phyloP scores from a whole-genome alignment of 2,329 filamentous ascomycete species.

The Apiospora saccharicola region DNA sequence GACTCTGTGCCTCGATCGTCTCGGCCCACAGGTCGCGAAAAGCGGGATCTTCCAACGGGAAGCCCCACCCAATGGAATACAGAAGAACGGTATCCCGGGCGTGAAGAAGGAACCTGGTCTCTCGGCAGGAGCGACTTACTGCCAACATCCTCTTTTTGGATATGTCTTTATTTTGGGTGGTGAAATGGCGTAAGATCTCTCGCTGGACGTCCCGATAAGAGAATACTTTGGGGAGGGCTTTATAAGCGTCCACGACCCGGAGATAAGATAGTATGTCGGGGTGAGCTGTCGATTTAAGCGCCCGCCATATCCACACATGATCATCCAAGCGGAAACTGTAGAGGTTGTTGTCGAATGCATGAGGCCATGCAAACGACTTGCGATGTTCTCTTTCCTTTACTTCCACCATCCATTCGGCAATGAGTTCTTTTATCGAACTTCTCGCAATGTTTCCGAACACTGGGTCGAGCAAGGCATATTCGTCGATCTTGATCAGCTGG shows the following conservation, averaged over 20 bases:
- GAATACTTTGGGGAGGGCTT: not conserved
- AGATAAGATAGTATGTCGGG: conserved; percentile 28
- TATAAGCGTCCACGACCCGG: not conserved
- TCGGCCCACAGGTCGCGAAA: conserved; percentile 27
- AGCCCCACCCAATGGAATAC: conserved; percentile 20
- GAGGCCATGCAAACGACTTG: not conserved
- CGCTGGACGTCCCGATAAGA: not conserved
- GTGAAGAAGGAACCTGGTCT: conserved; percentile 32
- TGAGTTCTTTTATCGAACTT: too few relatives aligned
- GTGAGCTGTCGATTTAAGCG: conserved; percentile 27
- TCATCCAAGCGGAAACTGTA: conserved; percentile 30
- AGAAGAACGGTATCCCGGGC: conserved; percentile 32
- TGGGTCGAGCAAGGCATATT: not conserved
- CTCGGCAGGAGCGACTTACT: conserved; percentile 29
- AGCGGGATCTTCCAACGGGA: not conserved
- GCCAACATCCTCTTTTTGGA: conserved; percentile 30
- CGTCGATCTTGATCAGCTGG: not conserved
- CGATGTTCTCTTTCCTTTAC: not conserved
- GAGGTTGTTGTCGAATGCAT: not conserved
- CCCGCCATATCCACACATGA: conserved; percentile 32
- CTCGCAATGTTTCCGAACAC: too few relatives aligned
- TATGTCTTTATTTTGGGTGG: not conserved
- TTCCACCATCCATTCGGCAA: not conserved
- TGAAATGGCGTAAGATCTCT: not conserved
- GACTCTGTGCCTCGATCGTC: conserved; percentile 28